phyloP scores from a whole-genome alignment of 306 rosid species.

The Elaeagnus macrophylla region DNA sequence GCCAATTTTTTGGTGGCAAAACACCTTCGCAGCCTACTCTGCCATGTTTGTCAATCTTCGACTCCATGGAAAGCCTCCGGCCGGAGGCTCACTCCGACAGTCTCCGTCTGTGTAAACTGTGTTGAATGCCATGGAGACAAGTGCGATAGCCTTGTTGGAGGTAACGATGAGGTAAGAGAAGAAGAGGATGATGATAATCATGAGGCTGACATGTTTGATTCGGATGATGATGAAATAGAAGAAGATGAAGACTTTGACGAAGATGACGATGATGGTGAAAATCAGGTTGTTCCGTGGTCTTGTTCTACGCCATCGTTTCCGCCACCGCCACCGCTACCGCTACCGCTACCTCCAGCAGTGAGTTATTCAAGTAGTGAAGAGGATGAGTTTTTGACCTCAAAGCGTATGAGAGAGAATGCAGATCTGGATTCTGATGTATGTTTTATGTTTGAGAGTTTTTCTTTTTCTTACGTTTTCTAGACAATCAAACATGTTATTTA shows the following conservation, averaged over 20 bases:
- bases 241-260: conserved; percentile 21
- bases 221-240: conserved; percentile 6
- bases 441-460: not conserved
- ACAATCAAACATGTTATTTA: conserved; percentile 2
- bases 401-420: conserved; percentile 22
- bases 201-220: not conserved
- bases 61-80: conserved; percentile 50
- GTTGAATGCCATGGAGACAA: conserved; percentile 7
- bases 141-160: conserved; percentile 5
- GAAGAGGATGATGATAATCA: conserved; percentile 6
- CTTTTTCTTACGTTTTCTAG: not conserved
- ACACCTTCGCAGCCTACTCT: conserved; percentile 38
- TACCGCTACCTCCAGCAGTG: conserved; percentile 14
- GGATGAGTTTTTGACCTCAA: conserved; percentile 21
- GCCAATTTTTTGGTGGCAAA: conserved; percentile 52
- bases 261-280: conserved; percentile 25
- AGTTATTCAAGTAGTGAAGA: conserved; percentile 27
- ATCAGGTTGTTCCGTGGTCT: conserved; percentile 57
- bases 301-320: too few relatives aligned
- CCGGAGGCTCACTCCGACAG: conserved; percentile 37
- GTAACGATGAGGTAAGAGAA: conserved; percentile 6
- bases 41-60: conserved; percentile 31
- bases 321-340: conserved; percentile 17
- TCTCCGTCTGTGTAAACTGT: conserved; percentile 37
- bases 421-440: conserved; percentile 31